Evolutionary conservation across 345 rosid genomes (phyloP).

Genomic region (Trapa bicornis): DNA sequence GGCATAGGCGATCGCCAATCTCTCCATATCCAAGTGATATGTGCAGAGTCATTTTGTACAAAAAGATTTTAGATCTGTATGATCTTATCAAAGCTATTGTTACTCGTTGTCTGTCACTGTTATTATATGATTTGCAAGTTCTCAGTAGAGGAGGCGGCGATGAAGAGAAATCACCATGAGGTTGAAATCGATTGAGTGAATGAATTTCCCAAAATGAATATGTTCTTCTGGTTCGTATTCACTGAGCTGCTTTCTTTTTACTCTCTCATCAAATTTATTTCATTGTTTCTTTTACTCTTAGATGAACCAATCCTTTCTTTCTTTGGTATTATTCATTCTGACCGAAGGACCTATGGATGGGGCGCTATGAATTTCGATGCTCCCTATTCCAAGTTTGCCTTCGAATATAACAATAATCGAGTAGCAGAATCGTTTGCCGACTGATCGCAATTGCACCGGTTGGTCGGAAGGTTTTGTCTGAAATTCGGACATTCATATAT

Average conservation of each 20-base stretch:
- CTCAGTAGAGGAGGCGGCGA: constrained; percentile 11
- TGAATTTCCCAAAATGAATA: constrained; percentile 13
- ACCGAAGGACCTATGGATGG: constrained; percentile 55
- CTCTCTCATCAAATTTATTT: neutral
- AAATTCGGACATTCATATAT: neutral
- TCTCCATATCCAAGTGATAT: neutral
- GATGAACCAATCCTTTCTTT: no score
- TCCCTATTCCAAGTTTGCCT: constrained; percentile 70
- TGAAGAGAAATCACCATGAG: constrained; percentile 13
- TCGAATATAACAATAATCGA: constrained; percentile 30
- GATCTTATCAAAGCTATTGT: no score
- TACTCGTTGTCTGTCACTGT: neutral
- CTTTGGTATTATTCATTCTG: neutral
- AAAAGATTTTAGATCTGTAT: no score
- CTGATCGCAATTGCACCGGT: constrained; percentile 4
- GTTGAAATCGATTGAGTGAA: constrained; percentile 13
- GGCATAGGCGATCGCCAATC: neutral
- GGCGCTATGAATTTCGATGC: constrained; percentile 32
- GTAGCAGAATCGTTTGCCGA: constrained; percentile 8
- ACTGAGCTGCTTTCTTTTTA: constrained; percentile 20
- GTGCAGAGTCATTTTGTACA: no score
- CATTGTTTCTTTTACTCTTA: neutral
- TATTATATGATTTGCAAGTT: neutral
- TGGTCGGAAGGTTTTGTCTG: constrained; percentile 5
- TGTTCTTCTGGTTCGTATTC: constrained; percentile 28